phyloP scores from a whole-genome alignment of 495 filamentous ascomycete genomes.

The Rhizodiscina lignyota region DNA sequence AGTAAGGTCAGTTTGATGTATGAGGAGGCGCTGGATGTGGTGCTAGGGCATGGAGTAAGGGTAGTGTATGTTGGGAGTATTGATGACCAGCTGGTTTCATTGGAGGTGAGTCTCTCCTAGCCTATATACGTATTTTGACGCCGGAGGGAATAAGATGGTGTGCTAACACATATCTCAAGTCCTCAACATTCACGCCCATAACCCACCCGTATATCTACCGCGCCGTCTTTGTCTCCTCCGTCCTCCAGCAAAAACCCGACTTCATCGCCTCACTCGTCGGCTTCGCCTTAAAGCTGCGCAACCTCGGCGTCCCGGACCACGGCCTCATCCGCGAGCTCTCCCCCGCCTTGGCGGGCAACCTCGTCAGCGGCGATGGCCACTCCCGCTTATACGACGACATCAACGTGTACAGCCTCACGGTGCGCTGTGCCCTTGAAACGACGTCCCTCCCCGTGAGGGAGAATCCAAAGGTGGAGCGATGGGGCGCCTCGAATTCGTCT shows the following conservation, averaged over 20 bases:
- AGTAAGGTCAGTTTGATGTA: conserved; percentile 74
- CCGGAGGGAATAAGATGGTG: not conserved
- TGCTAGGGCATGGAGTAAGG: conserved; percentile 60
- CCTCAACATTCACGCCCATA: conserved; percentile 65
- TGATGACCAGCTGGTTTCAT: conserved; percentile 86
- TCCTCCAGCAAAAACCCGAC: no score
- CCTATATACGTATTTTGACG: conserved; percentile 8
- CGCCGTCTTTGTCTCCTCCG: conserved; percentile 87
- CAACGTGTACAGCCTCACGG: conserved; percentile 73
- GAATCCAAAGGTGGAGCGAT: not conserved
- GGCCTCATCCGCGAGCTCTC: conserved; percentile 86
- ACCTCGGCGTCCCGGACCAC: conserved; percentile 81
- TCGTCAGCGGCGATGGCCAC: conserved; percentile 87
- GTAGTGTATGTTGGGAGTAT: conserved; percentile 82
- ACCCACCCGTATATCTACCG: conserved; percentile 85
- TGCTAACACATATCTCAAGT: conserved; percentile 33
- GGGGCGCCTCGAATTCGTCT: not conserved
- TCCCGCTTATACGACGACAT: conserved; percentile 83
- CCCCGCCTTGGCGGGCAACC: conserved; percentile 70
- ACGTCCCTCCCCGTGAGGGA: conserved; percentile 22
- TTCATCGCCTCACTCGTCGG: conserved; percentile 80
- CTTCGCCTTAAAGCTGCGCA: conserved; percentile 82
- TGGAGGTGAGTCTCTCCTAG: conserved; percentile 46
- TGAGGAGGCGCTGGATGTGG: conserved; percentile 51
- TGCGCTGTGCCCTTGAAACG: conserved; percentile 75